These are phyloP conservation scores for Moesziomyces parantarcticus DNA, from an alignment of 1,284 basidiomycete genomes.

Conservation along the genomic window DNA sequence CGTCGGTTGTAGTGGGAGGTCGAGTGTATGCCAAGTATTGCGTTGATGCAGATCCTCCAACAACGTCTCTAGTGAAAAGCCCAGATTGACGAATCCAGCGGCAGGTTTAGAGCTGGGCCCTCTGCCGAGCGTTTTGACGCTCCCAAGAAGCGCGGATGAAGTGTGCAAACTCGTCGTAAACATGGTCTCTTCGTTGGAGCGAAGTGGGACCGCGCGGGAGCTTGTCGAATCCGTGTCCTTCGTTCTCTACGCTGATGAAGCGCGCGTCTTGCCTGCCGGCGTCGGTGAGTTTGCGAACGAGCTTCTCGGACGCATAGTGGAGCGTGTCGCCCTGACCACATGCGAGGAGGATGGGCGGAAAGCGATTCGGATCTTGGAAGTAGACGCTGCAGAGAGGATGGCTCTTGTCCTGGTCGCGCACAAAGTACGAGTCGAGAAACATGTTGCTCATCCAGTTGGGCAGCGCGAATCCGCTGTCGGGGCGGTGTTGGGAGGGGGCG, in stretches of 20 bases:
- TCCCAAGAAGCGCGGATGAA: conserved; percentile 61
- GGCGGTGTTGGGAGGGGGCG: conserved; percentile 15
- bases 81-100: no score
- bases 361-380: conserved; percentile 25
- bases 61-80: no score
- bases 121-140: conserved; percentile 2
- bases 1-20: no score
- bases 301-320: conserved; percentile 43
- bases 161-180: conserved; percentile 30
- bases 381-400: conserved; percentile 49
- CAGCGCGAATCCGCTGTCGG: conserved; percentile 44
- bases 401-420: conserved; percentile 20
- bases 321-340: conserved; percentile 55
- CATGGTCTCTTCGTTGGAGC: conserved; percentile 27
- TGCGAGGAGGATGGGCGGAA: conserved; percentile 46
- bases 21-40: no score
- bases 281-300: conserved; percentile 44
- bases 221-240: conserved; percentile 64
- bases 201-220: conserved; percentile 37
- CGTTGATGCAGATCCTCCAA: no score
- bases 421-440: conserved; percentile 54
- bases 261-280: conserved; percentile 34
- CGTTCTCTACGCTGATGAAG: conserved; percentile 47
- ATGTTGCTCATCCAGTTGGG: conserved; percentile 41
- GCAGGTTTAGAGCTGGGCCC: conserved; percentile 12